Evolutionary conservation across 805 yeast species (phyloP).

Genomic region (Kodamaea kakaduensis): DNA sequence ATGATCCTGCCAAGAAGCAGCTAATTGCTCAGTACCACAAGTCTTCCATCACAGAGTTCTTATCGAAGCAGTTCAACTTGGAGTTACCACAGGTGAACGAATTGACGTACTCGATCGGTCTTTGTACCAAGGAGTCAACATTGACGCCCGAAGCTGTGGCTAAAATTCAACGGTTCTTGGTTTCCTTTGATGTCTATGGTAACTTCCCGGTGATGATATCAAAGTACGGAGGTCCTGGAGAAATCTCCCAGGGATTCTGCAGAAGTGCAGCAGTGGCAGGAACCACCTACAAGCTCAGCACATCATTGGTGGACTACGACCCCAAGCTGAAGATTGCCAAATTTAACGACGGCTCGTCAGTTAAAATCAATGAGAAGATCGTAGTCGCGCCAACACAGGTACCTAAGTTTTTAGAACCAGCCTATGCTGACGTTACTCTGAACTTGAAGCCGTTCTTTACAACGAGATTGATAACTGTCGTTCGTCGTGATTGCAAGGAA

Average conservation of each 20-base stretch:
- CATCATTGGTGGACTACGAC: constrained; percentile 62
- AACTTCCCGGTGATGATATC: constrained; percentile 89
- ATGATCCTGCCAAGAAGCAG: constrained; percentile 58
- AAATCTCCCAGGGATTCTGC: constrained; percentile 93
- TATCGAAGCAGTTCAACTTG: constrained; percentile 63
- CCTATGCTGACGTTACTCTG: constrained; percentile 41
- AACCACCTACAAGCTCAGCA: constrained; percentile 82
- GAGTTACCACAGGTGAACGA: constrained; percentile 76
- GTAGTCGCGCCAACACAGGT: constrained; percentile 69
- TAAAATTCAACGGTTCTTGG: constrained; percentile 76
- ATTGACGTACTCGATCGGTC: constrained; percentile 80
- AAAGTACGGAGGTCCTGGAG: constrained; percentile 95
- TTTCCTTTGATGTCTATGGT: constrained; percentile 88
- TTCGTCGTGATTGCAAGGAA: constrained; percentile 80
- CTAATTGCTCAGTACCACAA: constrained; percentile 55
- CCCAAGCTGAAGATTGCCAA: constrained; percentile 61
- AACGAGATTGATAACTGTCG: constrained; percentile 76
- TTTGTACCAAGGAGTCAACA: constrained; percentile 58
- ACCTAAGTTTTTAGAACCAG: constrained; percentile 39
- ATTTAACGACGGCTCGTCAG: constrained; percentile 70
- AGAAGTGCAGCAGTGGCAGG: constrained; percentile 98
- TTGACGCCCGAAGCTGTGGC: constrained; percentile 72
- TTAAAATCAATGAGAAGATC: constrained; percentile 74
- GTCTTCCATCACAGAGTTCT: constrained; percentile 55
- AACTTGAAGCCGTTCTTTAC: constrained; percentile 47